Conservation (phyloP, 345 rosid species). For the Citrus reticulata region DNA sequence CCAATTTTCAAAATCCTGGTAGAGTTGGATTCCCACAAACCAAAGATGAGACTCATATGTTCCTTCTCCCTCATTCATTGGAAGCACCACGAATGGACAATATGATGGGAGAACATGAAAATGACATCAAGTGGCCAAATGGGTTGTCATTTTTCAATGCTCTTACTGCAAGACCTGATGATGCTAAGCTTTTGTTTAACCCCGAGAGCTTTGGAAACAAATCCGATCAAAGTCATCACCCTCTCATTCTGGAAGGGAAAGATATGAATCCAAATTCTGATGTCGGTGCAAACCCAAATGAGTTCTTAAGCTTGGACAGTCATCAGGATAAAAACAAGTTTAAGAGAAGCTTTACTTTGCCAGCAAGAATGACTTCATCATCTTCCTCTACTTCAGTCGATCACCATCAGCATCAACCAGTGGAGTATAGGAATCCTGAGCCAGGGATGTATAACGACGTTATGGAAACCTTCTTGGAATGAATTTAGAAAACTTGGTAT, state of each 20-base stretch:
- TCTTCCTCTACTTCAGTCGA: conserved; percentile 63
- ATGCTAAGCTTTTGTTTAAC: conserved; percentile 70
- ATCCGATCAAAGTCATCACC: conserved; percentile 29
- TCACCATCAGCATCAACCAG: conserved; percentile 44
- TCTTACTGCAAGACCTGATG: conserved; percentile 65
- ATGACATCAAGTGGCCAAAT: conserved; percentile 88
- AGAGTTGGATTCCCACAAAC: conserved; percentile 53
- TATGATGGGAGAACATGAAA: conserved; percentile 66
- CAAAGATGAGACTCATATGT: conserved; percentile 70
- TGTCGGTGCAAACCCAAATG: conserved; percentile 45
- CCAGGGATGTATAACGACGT: conserved; percentile 64
- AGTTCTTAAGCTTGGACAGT: conserved; percentile 71
- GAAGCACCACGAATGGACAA: conserved; percentile 43
- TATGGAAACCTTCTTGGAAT: conserved; percentile 83
- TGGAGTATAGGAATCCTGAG: conserved; percentile 54
- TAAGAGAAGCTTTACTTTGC: conserved; percentile 67
- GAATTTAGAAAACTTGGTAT: conserved; percentile 17
- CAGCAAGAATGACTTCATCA: conserved; percentile 69
- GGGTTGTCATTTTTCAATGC: conserved; percentile 82
- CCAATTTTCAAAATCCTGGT: conserved; percentile 58
- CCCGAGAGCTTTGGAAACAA: conserved; percentile 53
- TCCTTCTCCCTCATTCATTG: conserved; percentile 51
- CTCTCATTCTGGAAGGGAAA: conserved; percentile 30
- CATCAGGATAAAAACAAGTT: conserved; percentile 67
- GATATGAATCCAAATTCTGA: conserved; percentile 50